Base-by-base conservation (phyloP, 2,329 filamentous ascomycete species). In the Fusarium euwallaceae region DNA sequence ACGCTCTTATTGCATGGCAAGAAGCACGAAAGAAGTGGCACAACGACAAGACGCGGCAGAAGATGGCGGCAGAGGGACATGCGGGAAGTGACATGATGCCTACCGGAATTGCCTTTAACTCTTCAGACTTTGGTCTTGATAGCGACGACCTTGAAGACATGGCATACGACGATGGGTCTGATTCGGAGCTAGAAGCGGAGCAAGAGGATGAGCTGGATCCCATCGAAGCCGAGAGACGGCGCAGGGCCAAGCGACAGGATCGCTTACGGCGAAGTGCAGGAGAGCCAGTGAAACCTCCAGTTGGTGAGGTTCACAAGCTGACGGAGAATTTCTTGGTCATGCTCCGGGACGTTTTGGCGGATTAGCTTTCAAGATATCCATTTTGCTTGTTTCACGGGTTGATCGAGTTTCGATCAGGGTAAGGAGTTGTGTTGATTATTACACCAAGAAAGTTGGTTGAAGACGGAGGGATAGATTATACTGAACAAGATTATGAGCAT, bases 1-100 rank as follows among this genome's bases (percentile, higher is more conserved):
- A 98, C 79, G 86, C 89, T 34, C 87, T 99, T 60, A 97, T 99
- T 77, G 88, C 92, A 58, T 99, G 97, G 97, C 97, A 99, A 83
- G 94, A 95, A 81, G 94, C 94, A 48, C 89, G 97, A 65, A 98
- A 99, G 88, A 96, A 96, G 85, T 99, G 97, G 97, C 97, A 99
- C 82, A 92, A 96, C 71, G 95, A 97, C 84, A 99, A 99, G 88
- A 99, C 97, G 10, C 88, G 95, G 64, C 97, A 98, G 86, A 99
- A 99, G 88, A 98, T 99, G 97, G 97, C 97, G 0, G 95, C 95
- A 3, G 95, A 96, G 79, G 87, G 87, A 7, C 86, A 86, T 41
- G 81, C 81, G 11, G 86, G 85, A 61, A 83, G 84, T 20, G 87
- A 87, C 29, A 83, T 88, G 66, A 83, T 85, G 62, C 87, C 88